phyloP scores from a whole-genome alignment of 805 yeast species.

The Lipomyces starkeyi region DNA sequence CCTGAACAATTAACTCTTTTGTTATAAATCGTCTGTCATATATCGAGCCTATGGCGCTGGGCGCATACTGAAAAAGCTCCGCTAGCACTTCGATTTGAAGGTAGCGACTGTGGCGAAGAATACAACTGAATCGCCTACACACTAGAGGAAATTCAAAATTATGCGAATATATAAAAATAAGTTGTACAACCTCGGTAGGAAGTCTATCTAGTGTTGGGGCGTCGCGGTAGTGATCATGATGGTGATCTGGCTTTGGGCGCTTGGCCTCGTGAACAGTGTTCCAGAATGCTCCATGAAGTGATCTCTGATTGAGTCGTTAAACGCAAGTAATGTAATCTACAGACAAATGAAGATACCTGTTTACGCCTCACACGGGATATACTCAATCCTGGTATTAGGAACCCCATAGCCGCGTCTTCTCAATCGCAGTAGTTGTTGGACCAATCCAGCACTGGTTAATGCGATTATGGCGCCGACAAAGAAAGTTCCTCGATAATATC shows the following conservation, averaged over 20 bases:
- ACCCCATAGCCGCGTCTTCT: constrained; percentile 15
- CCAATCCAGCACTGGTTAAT: too few relatives aligned
- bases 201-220: constrained; percentile 12
- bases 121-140: constrained; percentile 12
- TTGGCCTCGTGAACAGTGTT: not conserved
- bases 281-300: constrained; percentile 8
- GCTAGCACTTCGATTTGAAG: constrained; percentile 15
- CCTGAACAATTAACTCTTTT: constrained; percentile 8
- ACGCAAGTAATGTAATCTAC: not conserved
- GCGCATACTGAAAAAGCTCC: constrained; percentile 16
- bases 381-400: constrained; percentile 24
- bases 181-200: constrained; percentile 30
- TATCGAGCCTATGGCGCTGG: constrained; percentile 14
- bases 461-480: not conserved
- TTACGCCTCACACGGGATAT: constrained; percentile 12
- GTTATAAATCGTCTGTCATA: constrained; percentile 23
- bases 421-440: too few relatives aligned
- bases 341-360: constrained; percentile 13
- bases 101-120: constrained; percentile 13
- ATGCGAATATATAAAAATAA: constrained; percentile 23
- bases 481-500: not conserved
- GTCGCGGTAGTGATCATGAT: not conserved
- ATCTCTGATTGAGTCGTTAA: not conserved
- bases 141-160: constrained; percentile 22
- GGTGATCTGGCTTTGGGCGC: not conserved